Base-by-base conservation (phyloP, 2,329 filamentous ascomycete species). In the Alternaria consortialis region DNA sequence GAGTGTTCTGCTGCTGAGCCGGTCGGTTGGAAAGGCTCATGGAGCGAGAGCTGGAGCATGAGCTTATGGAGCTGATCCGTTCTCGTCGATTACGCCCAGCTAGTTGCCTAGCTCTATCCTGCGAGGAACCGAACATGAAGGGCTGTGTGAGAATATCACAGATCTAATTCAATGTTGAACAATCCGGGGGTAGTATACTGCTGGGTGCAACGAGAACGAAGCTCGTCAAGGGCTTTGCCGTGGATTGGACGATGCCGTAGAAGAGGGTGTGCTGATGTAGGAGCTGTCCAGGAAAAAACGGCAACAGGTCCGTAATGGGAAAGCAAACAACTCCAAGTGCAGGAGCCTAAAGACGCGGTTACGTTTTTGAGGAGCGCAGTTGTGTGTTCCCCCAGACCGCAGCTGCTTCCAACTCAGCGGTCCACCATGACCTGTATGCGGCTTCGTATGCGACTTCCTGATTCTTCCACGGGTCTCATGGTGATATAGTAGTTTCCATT, bases 61-160 rank as follows among this genome's bases (percentile, higher is more conserved):
- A 72, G 56, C 52, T 65, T 32, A 39, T 56, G 9, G 71, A 77
- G 46, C 55, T 60, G 52, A 71, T 64, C 7, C 75, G 68, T 11
- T 70, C 64, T 62, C 67, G 72, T 50, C 74, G 67, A 51, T 67
- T 68, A 32, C 74, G 72, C 25, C 68, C 74, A n/a, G 75, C 75
- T 42, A 77, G 74, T 60, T 75, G 74, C 60, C 72, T 71, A 36
- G 76, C 76, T 50, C 75, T 70, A 43, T 78, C 75, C 47, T 78
- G 71, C 9, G 71, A 74, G 13, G 73, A 67, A 7, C 76, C 76
- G 25, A 78, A 78, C 74, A 76, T 78, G 52, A 27, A 34, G 43
- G 40, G 40, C 46, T 57, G 55, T 57, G 55, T 55, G 27, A 25
- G 20, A 36, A 36, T 53, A 34, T 39, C 51, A 44, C 46, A 52